Base-by-base conservation (phyloP, 805 yeast genomes). In the Candida sonorensis region DNA sequence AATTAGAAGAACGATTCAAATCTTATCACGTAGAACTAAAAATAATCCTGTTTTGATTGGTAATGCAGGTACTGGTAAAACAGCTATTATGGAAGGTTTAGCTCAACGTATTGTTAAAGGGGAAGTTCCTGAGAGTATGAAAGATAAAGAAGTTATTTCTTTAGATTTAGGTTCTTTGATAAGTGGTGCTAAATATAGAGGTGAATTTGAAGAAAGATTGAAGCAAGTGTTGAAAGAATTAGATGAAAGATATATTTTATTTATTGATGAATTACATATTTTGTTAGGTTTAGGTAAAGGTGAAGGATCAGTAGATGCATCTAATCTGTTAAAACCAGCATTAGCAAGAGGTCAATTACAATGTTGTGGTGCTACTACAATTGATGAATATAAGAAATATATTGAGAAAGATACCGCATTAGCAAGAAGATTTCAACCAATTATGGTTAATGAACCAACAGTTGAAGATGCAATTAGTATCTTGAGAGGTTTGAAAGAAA, bases 1-100 rank as follows among this genome's bases (percentile, higher is more conserved):
- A 53, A 92, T 90, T 35, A 71, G 90, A 37, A 67, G 98, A 37
- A 90, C 97, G 0, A 81, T 90, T 35, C 97, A 90, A 55, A 88
- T 90, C 29, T 62, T 90, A 27, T 85, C 96, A 1, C 67, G 98
- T 46, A 69, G 97, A 55, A 87, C 97, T 1, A 90, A 90, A 59
- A 92, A 92, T 56, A 90, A 90, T 51, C 98, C 98, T 0, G 95
- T 92, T 1, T 59, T 90, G 34, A 87, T 92, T 26, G 98, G 98
- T 41, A 77, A 83, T 45, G 98, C 98, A 1, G 98, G 98, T 61
- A 94, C 96, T 0, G 98, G 98, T 62, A 90, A 90, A 57, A 92
- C 97, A 0, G 94, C 97, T 6, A 77, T 92, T 36, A 82, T 92
- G 75, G 98, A 92, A 53, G 98, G 97, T 0, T 65, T 92, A 24